Percentiles rank a stretch among this genome's conserved stretches.
phyloP scores from a whole-genome alignment of 148 eudicot species.

The Bassia scoparia region DNA sequence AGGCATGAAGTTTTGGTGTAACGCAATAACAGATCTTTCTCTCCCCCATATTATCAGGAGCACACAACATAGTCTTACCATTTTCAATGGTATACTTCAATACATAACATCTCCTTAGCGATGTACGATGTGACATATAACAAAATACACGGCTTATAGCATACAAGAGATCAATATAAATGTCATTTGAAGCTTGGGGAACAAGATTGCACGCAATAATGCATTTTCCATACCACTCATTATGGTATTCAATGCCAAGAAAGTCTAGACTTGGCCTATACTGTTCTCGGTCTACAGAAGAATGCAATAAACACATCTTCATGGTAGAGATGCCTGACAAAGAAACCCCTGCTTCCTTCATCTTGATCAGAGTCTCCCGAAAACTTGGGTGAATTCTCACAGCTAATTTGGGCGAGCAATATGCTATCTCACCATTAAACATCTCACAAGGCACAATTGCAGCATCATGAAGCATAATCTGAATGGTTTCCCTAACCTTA shows the following conservation, averaged over 20 bases:
- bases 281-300: slow-evolving; percentile 38
- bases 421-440: background rate
- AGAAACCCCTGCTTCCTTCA: slow-evolving; percentile 33
- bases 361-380: slow-evolving; percentile 27
- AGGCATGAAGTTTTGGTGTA: slow-evolving; percentile 21
- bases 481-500: slow-evolving; percentile 27
- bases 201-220: slow-evolving; percentile 42
- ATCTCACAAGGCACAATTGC: slow-evolving; percentile 39
- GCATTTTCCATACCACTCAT: slow-evolving; percentile 53
- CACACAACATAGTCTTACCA: background rate
- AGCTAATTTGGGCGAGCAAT: slow-evolving; percentile 3
- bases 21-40: background rate
- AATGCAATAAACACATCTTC: slow-evolving; percentile 33
- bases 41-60: background rate
- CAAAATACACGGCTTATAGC: background rate
- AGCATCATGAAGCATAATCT: slow-evolving; percentile 6
- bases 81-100: slow-evolving; percentile 9
- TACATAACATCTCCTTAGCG: background rate
- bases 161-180: slow-evolving; percentile 42
- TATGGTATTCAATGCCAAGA: slow-evolving; percentile 28
- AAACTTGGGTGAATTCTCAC: slow-evolving; percentile 19
- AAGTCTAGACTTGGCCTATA: slow-evolving; percentile 34
- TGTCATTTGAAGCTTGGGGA: slow-evolving; percentile 33
- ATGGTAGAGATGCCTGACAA: slow-evolving; percentile 43
- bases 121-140: background rate